These are phyloP conservation scores for Teratosphaeria zuluensis DNA, from an alignment of 2,329 filamentous ascomycete genomes.

Conservation along the genomic window DNA sequence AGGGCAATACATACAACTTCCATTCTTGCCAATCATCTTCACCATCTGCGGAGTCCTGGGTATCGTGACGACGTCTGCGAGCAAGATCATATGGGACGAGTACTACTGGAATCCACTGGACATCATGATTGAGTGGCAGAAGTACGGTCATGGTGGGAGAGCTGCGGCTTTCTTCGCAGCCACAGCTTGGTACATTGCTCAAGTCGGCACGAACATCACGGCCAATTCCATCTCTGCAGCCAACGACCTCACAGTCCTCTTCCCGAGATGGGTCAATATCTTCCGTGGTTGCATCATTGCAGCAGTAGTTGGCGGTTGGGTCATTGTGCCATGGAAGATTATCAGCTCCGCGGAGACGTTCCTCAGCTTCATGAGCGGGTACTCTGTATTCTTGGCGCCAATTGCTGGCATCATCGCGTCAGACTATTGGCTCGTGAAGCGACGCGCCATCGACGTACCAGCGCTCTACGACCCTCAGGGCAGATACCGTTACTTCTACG, in stretches of 20 bases:
- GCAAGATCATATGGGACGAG: conserved; percentile 35
- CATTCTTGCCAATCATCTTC: conserved; percentile 36
- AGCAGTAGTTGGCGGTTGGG: conserved; percentile 5
- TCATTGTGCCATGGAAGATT: conserved; percentile 8
- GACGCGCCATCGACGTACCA: conserved; percentile 31
- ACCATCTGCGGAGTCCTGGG: conserved; percentile 38
- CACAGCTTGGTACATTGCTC: conserved; percentile 43
- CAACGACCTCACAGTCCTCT: conserved; percentile 5
- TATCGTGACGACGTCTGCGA: conserved; percentile 49
- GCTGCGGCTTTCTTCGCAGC: conserved; percentile 11
- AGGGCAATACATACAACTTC: conserved; percentile 10
- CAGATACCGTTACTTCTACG: conserved; percentile 1
- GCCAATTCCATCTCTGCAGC: conserved; percentile 6
- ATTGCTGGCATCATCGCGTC: conserved; percentile 46
- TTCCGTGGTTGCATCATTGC: conserved; percentile 3
- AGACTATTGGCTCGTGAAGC: conserved; percentile 49
- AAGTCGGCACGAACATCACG: conserved; percentile 6
- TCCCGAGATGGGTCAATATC: conserved; percentile 5
- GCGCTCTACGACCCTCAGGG: conserved; percentile 40
- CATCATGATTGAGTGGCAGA: conserved; percentile 27
- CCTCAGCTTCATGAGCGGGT: conserved; percentile 31
- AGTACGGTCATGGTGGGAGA: conserved; percentile 10
- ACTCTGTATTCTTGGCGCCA: conserved; percentile 54
- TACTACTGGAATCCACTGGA: conserved; percentile 27
- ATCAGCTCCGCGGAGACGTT: conserved; percentile 4